Evolutionary conservation across 257 asterid species (phyloP).

Genomic region (Primulina tabacum): DNA sequence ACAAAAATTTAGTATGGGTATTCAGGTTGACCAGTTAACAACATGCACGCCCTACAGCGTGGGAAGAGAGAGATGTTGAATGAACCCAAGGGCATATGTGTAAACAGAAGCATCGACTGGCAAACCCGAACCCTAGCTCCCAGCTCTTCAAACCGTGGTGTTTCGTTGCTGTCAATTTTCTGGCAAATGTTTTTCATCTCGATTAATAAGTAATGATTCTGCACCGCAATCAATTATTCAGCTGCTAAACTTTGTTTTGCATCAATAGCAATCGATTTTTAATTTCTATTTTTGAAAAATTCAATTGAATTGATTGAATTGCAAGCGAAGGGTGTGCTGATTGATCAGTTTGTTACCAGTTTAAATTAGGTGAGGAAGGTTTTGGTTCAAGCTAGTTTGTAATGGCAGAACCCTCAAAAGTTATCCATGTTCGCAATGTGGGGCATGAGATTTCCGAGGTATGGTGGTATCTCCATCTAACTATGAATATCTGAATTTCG

Average conservation of each 20-base stretch:
- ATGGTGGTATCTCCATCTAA: conserved; percentile 14
- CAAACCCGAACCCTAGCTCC: conserved; percentile 33
- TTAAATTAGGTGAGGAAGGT: conserved; percentile 22
- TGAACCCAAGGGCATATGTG: conserved; percentile 25
- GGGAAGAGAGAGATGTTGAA: not conserved
- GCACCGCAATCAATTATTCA: not conserved
- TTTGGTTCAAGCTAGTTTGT: conserved; percentile 38
- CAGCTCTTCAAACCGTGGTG: not conserved
- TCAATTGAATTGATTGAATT: conserved; percentile 17
- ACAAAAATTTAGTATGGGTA: too few relatives aligned
- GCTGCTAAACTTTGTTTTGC: not conserved
- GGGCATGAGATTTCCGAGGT: conserved; percentile 99
- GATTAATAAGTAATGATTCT: conserved; percentile 10
- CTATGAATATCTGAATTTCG: not conserved
- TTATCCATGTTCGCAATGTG: conserved; percentile 92
- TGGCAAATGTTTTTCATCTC: not conserved
- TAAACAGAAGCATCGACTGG: not conserved
- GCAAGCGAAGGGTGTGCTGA: conserved; percentile 4
- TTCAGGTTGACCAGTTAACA: too few relatives aligned
- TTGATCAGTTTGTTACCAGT: conserved; percentile 14
- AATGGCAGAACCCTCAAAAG: conserved; percentile 95
- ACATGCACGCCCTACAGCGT: not conserved
- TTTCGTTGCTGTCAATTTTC: not conserved
- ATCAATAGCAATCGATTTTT: not conserved
- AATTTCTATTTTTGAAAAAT: too few relatives aligned